These are phyloP conservation scores for Monosporascus sp. DNA, from an alignment of 2,329 filamentous ascomycete genomes.

Conservation along the genomic window DNA sequence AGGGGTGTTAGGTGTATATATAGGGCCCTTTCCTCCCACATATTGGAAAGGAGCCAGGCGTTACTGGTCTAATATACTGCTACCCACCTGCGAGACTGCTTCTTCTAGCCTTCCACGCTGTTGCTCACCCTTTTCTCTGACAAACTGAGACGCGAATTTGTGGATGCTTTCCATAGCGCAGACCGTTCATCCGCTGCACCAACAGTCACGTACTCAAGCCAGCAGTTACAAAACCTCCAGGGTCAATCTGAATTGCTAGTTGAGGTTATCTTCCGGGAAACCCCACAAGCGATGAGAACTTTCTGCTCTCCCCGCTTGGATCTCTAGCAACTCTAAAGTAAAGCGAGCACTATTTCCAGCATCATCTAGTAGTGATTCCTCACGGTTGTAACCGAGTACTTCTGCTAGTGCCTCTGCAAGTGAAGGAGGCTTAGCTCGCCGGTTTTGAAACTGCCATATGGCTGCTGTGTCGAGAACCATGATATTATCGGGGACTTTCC, in stretches of 20 bases:
- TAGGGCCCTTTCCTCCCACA: no score
- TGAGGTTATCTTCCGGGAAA: conserved; percentile 7
- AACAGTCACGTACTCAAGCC: not conserved
- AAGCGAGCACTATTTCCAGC: conserved; percentile 7
- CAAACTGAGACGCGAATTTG: not conserved
- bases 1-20: no score
- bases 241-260: conserved; percentile 4
- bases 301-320: not conserved
- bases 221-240: conserved; percentile 1
- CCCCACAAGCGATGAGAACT: not conserved
- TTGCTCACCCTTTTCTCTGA: no score
- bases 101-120: no score
- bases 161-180: not conserved
- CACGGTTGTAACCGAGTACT: not conserved
- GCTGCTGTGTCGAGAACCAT: conserved; percentile 7
- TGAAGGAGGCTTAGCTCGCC: not conserved
- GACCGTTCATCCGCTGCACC: not conserved
- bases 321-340: conserved; percentile 2
- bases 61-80: no score
- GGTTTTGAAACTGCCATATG: conserved; percentile 10
- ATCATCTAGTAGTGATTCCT: conserved; percentile 3
- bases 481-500: conserved; percentile 1
- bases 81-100: no score
- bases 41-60: no score
- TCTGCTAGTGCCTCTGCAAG: conserved; percentile 3